Evolutionary conservation across 2,329 filamentous ascomycete genomes (phyloP).

Genomic region (Monosporascus sp.): DNA sequence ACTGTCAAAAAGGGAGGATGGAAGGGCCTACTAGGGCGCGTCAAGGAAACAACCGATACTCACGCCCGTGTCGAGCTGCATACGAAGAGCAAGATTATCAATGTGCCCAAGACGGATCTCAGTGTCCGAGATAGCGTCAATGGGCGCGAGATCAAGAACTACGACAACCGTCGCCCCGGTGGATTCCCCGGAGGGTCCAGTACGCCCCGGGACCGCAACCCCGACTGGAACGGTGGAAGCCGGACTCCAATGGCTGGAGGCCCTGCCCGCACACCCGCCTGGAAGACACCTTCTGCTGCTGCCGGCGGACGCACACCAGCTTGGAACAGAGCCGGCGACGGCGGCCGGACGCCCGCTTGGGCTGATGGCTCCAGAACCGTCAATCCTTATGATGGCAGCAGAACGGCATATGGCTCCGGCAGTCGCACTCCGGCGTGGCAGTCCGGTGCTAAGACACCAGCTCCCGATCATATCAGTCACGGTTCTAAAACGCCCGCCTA

Average conservation of each 20-base stretch:
- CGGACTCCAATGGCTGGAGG: slow-evolving; percentile 62
- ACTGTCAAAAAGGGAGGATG: slow-evolving; percentile 80
- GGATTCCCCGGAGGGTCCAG: slow-evolving; percentile 39
- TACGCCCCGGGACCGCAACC: slow-evolving; percentile 37
- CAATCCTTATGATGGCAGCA: slow-evolving; percentile 67
- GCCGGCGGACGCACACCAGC: slow-evolving; percentile 56
- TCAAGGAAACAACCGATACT: slow-evolving; percentile 87
- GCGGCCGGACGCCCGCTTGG: slow-evolving; percentile 66
- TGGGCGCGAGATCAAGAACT: slow-evolving; percentile 71
- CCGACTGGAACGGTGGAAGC: slow-evolving; percentile 58
- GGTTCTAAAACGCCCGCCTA: slow-evolving; percentile 68
- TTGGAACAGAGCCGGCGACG: slow-evolving; percentile 51
- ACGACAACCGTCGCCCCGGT: slow-evolving; percentile 41
- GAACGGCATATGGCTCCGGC: slow-evolving; percentile 71
- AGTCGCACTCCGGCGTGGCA: slow-evolving; percentile 73
- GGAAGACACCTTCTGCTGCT: slow-evolving; percentile 58
- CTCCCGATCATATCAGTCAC: slow-evolving; percentile 56
- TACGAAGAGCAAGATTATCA: slow-evolving; percentile 88
- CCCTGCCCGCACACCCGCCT: slow-evolving; percentile 69
- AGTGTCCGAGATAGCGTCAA: slow-evolving; percentile 79
- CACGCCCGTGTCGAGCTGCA: slow-evolving; percentile 88
- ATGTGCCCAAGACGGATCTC: slow-evolving; percentile 75
- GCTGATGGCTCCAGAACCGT: slow-evolving; percentile 61
- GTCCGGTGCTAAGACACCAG: slow-evolving; percentile 68
- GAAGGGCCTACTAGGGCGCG: slow-evolving; percentile 90